Percentiles rank a stretch among this genome's conserved stretches.
Evolutionary conservation across 1,284 basidiomycete genomes (phyloP).

Genomic region (Wolfiporia cocos): DNA sequence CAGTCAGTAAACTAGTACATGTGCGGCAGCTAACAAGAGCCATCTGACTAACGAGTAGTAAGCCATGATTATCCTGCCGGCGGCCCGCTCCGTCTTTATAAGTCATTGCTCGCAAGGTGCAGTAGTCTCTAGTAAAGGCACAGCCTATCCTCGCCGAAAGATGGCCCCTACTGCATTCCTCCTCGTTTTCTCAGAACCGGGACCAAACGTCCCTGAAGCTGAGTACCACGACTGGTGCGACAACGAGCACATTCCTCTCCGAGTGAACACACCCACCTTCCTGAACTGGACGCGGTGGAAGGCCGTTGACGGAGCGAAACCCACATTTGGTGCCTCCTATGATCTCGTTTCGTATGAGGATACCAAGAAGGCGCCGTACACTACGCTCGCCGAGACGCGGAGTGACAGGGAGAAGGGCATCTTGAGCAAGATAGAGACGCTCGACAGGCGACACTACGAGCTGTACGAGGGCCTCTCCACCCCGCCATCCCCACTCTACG

Average conservation of each 20-base stretch:
- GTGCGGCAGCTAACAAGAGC: too few species aligned
- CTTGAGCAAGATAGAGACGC: conserved; percentile 40
- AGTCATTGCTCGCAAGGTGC: too few species aligned
- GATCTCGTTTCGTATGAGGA: conserved; percentile 44
- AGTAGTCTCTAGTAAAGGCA: too few species aligned
- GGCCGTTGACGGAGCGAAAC: conserved; percentile 34
- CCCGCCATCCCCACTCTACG: conserved; percentile 22
- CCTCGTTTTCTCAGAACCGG: conserved; percentile 25
- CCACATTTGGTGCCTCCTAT: conserved; percentile 50
- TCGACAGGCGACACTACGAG: conserved; percentile 49
- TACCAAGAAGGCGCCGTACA: conserved; percentile 44
- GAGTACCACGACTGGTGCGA: conserved; percentile 52
- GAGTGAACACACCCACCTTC: conserved; percentile 46
- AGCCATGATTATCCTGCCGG: too few species aligned
- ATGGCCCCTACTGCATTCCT: conserved; percentile 15
- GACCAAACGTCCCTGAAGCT: conserved; percentile 19
- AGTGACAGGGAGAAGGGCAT: conserved; percentile 48
- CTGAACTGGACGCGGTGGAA: conserved; percentile 44
- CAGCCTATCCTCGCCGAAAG: too few species aligned
- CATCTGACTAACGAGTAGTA: too few species aligned
- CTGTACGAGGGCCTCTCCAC: conserved; percentile 24
- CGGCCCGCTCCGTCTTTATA: too few species aligned
- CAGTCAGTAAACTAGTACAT: too few species aligned
- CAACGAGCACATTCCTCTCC: conserved; percentile 57
- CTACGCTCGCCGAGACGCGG: conserved; percentile 41